A percentile compares a stretch with the other conserved stretches of the same genome.
Conservation (phyloP, 2,329 filamentous ascomycete species). For the Cladosporium sp. region DNA sequence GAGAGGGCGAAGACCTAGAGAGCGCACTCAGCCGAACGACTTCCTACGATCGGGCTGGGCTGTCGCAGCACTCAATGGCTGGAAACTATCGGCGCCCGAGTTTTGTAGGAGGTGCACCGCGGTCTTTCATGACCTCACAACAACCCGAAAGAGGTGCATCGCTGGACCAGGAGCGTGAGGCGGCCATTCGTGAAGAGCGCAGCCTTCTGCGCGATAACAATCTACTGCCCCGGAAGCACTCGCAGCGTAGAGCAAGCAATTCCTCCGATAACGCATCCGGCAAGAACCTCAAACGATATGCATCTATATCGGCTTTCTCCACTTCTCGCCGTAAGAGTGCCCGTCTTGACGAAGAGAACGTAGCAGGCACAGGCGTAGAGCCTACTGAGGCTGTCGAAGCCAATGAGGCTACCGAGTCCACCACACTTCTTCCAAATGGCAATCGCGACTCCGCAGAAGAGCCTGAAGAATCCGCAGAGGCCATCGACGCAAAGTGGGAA, state of each 20-base stretch:
- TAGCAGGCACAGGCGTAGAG: slow-evolving; percentile 6
- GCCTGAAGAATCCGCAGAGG: slow-evolving; percentile 46
- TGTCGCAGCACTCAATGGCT: slow-evolving; percentile 47
- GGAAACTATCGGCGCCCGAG: slow-evolving; percentile 72
- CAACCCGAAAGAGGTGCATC: slow-evolving; percentile 39
- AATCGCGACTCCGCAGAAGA: slow-evolving; percentile 37
- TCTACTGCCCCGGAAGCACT: slow-evolving; percentile 52
- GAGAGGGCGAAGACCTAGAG: slow-evolving; percentile 13
- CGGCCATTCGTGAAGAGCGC: slow-evolving; percentile 53
- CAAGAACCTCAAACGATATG: slow-evolving; percentile 21
- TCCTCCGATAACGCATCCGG: slow-evolving; percentile 15
- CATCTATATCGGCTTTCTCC: slow-evolving; percentile 12
- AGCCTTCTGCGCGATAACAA: slow-evolving; percentile 57
- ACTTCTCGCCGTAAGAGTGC: slow-evolving; percentile 10
- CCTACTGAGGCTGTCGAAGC: slow-evolving; percentile 36
- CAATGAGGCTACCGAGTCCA: slow-evolving; percentile 38
- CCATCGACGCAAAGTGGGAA: slow-evolving; percentile 73
- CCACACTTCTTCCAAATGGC: slow-evolving; percentile 43
- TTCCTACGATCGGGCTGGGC: slow-evolving; percentile 15
- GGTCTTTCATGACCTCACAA: slow-evolving; percentile 64
- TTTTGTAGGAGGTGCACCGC: slow-evolving; percentile 67
- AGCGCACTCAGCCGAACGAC: slow-evolving; percentile 15
- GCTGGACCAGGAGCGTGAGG: slow-evolving; percentile 49
- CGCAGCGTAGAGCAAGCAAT: slow-evolving; percentile 28
- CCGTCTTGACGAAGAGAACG: slow-evolving; percentile 19